Evolutionary conservation across 441 rosid genomes (phyloP), one percentile per base, ranked within the genome.

Genomic region (Pelargonium fulgidum): DNA sequence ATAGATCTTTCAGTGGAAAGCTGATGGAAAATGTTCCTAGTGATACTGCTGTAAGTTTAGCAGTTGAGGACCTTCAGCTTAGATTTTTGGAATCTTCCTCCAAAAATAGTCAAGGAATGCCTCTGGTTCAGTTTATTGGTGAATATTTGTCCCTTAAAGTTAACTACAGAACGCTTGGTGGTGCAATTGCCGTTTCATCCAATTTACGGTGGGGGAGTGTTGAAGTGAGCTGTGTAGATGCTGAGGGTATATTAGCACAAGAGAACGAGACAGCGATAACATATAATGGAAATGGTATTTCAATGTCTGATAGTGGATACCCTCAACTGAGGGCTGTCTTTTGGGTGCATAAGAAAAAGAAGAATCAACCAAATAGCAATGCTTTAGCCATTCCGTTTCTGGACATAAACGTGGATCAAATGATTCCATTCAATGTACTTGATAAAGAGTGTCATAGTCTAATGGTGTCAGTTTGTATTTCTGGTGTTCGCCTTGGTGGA

Each of bases 161-260:
- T 72, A 62, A 85, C 81, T 97, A 94, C 72, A 90, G 97, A 84
- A 90, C 97, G 64, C 98, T 94, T 50, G 98, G 99, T 22, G 99
- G 99, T 69, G 99, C 99, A 36, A 68, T 92, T 76, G 99, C 87
- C 68, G 89, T 92, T 76, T 92, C 99, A 54, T 94, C 96, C 62
- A 78, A 81, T 63, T 67, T 94, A 73, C 67, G 36, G 68, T 92
- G 98, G 99, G 89, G 85, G 81, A 85, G 75, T 77, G 83, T 90
- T 76, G 86, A 89, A 84, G 89, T 94, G 65, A 87, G 85, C 73
- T 94, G 98, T 72, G 85, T 94, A 65, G 96, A 94, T 76, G 82
- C 92, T 14, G 89, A 85, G 45, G 80, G 81, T 77, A 84, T 76
- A 65, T 59, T 74, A 70, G 77, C 68, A 26, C 66, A 66, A 67